A percentile compares a stretch with the other conserved stretches of the same genome.
Evolutionary conservation across 202 grass and related monocot genomes (phyloP).

Genomic region (Tripidium arundinaceum): DNA sequence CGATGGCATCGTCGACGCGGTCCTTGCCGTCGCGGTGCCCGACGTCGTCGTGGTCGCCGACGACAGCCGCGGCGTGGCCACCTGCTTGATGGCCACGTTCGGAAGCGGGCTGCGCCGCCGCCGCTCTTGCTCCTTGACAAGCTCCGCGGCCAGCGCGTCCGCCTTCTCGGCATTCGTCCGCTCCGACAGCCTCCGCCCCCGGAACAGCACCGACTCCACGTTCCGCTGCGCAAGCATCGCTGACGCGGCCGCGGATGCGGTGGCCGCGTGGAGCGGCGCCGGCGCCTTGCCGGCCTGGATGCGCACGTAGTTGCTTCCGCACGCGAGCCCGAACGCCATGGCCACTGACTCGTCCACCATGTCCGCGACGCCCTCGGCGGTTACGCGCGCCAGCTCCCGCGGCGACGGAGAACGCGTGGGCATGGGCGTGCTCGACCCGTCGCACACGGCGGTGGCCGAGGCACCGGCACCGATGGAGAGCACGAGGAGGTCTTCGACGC

Average conservation of each 20-base stretch:
- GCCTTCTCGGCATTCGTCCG: slow-evolving; percentile 51
- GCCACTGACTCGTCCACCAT: slow-evolving; percentile 71
- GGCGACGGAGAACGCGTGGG: slow-evolving; percentile 25
- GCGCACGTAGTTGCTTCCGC: slow-evolving; percentile 43
- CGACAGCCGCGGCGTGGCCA: slow-evolving; percentile 32
- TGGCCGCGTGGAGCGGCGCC: neutral
- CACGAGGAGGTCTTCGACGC: slow-evolving; percentile 53
- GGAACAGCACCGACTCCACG: slow-evolving; percentile 49
- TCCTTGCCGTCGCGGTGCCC: slow-evolving; percentile 25
- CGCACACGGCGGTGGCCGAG: neutral
- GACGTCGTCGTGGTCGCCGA: slow-evolving; percentile 39
- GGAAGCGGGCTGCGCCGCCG: slow-evolving; percentile 32
- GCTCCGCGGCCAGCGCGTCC: slow-evolving; percentile 31
- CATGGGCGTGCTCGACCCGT: slow-evolving; percentile 8
- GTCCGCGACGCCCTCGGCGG: slow-evolving; percentile 62
- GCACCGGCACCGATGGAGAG: slow-evolving; percentile 64
- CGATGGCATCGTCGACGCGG: slow-evolving; percentile 40
- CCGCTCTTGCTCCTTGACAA: slow-evolving; percentile 52
- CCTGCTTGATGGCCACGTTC: slow-evolving; percentile 49
- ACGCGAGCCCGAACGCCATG: slow-evolving; percentile 46
- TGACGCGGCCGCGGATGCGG: slow-evolving; percentile 9
- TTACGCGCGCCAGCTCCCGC: slow-evolving; percentile 61
- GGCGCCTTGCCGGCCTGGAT: slow-evolving; percentile 34
- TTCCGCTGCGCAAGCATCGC: slow-evolving; percentile 61
- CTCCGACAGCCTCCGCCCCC: slow-evolving; percentile 46